These are phyloP conservation scores for Nothopassalora personata DNA, from an alignment of 2,329 filamentous ascomycete genomes.

Conservation along the genomic window DNA sequence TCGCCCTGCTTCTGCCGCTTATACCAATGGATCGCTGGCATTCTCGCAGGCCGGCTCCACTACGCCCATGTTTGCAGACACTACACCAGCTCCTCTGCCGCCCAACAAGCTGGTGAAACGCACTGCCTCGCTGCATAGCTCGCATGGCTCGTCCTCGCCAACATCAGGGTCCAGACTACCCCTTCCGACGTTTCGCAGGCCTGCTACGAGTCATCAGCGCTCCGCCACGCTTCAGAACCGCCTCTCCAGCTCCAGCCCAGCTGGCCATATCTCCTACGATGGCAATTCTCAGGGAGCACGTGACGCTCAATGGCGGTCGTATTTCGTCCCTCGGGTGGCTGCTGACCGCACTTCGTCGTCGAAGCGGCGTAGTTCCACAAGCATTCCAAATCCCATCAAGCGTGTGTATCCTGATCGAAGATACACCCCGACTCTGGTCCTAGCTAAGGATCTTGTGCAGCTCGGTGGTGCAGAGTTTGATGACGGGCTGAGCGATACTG, in stretches of 20 bases:
- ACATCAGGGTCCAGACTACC: slow-evolving; percentile 56
- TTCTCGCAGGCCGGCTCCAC: slow-evolving; percentile 51
- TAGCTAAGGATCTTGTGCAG: slow-evolving; percentile 24
- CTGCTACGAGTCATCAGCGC: slow-evolving; percentile 73
- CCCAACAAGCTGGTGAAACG: slow-evolving; percentile 78
- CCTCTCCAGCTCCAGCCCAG: slow-evolving; percentile 8
- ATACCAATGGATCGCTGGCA: slow-evolving; percentile 46
- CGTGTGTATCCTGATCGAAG: slow-evolving; percentile 33
- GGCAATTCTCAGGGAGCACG: slow-evolving; percentile 13
- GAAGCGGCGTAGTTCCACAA: slow-evolving; percentile 27
- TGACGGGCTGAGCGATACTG: slow-evolving; percentile 20
- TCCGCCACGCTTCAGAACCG: slow-evolving; percentile 59
- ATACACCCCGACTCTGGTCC: slow-evolving; percentile 32
- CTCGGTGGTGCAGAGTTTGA: slow-evolving; percentile 25
- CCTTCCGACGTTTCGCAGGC: slow-evolving; percentile 62
- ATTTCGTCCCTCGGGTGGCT: slow-evolving; percentile 31
- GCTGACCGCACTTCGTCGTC: slow-evolving; percentile 14
- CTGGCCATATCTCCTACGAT: slow-evolving; percentile 13
- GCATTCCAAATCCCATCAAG: slow-evolving; percentile 36
- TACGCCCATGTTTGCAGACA: slow-evolving; percentile 55
- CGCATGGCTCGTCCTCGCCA: slow-evolving; percentile 42
- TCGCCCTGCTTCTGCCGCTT: slow-evolving; percentile 61
- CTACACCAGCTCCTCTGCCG: slow-evolving; percentile 38
- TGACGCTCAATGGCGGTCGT: slow-evolving; percentile 30
- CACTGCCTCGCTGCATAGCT: slow-evolving; percentile 52